phyloP scores from a whole-genome alignment of 352 stramenopile species.

The Pythium pyrilobum region DNA sequence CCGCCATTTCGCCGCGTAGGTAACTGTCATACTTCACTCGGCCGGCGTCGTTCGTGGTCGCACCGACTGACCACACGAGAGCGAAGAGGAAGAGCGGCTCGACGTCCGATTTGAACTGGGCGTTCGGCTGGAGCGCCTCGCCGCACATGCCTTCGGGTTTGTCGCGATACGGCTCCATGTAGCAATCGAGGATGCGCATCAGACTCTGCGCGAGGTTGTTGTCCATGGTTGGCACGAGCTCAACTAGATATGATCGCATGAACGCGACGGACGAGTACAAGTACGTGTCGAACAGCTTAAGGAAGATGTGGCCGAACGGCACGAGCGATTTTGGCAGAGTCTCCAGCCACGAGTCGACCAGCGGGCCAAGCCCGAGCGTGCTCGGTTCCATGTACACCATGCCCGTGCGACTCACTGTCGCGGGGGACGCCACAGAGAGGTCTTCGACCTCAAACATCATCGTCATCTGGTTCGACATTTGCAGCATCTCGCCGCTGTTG shows the following conservation, averaged over 20 bases:
- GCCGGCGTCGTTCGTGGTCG: slow-evolving; percentile 86
- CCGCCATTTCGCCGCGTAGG: slow-evolving; percentile 78
- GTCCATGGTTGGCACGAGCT: slow-evolving; percentile 91
- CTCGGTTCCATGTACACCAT: slow-evolving; percentile 97
- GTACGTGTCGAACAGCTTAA: slow-evolving; percentile 89
- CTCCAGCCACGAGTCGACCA: slow-evolving; percentile 90
- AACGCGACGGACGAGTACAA: slow-evolving; percentile 84
- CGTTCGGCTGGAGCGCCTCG: slow-evolving; percentile 36
- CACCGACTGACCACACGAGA: slow-evolving; percentile 90
- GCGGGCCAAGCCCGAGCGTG: slow-evolving; percentile 80
- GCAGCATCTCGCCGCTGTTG: slow-evolving; percentile 92
- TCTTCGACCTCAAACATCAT: slow-evolving; percentile 99
- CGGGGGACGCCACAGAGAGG: slow-evolving; percentile 90
- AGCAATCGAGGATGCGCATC: slow-evolving; percentile 92
- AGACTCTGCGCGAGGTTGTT: slow-evolving; percentile 91
- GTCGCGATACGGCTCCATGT: slow-evolving; percentile 60
- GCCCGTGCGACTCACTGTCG: slow-evolving; percentile 92
- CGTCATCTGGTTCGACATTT: slow-evolving; percentile 95
- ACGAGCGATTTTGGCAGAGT: slow-evolving; percentile 39
- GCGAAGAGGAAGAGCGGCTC: slow-evolving; percentile 91
- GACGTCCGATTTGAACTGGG: slow-evolving; percentile 74
- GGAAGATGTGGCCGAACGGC: slow-evolving; percentile 37
- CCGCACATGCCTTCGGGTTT: slow-evolving; percentile 38
- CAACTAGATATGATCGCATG: slow-evolving; percentile 79
- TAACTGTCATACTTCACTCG: slow-evolving; percentile 88